A percentile compares a stretch with the other conserved stretches of the same genome.
Conservation (phyloP, 768 basidiomycete species). For the Piloderma croceum region DNA sequence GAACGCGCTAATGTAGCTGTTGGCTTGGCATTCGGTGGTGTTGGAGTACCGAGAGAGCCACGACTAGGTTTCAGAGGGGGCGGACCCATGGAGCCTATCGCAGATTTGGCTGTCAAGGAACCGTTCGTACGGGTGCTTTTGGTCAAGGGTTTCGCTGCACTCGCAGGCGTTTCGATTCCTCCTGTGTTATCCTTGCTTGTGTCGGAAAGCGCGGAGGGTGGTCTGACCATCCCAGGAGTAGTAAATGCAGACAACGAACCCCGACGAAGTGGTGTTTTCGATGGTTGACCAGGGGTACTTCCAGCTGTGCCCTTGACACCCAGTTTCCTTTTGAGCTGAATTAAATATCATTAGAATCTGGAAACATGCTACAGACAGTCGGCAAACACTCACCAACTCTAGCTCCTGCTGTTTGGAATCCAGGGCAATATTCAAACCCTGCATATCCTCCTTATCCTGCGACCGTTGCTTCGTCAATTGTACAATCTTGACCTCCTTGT, state of each 20-base stretch:
- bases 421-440: slow-evolving; percentile 84
- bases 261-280: slow-evolving; percentile 40
- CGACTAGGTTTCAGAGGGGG: slow-evolving; percentile 31
- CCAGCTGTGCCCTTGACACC: slow-evolving; percentile 53
- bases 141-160: slow-evolving; percentile 26
- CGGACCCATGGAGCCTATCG: slow-evolving; percentile 49
- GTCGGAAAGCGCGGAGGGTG: slow-evolving; percentile 53
- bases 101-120: slow-evolving; percentile 34
- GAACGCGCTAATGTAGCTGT: slow-evolving; percentile 31
- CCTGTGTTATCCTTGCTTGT: slow-evolving; percentile 31
- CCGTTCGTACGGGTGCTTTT: slow-evolving; percentile 11
- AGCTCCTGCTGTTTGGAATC: slow-evolving; percentile 94
- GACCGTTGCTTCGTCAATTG: slow-evolving; percentile 63
- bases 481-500: slow-evolving; percentile 74
- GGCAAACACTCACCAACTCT: slow-evolving; percentile 59
- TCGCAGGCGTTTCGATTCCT: slow-evolving; percentile 33
- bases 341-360: slow-evolving; percentile 1
- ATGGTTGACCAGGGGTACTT: slow-evolving; percentile 46
- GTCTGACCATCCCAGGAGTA: slow-evolving; percentile 48
- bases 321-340: slow-evolving; percentile 59
- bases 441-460: slow-evolving; percentile 69
- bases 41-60: slow-evolving; percentile 34
- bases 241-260: slow-evolving; percentile 55
- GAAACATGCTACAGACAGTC: background rate
- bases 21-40: slow-evolving; percentile 30